phyloP scores from a whole-genome alignment of 208 protist genomes.

The Crithidia fasciculata region DNA sequence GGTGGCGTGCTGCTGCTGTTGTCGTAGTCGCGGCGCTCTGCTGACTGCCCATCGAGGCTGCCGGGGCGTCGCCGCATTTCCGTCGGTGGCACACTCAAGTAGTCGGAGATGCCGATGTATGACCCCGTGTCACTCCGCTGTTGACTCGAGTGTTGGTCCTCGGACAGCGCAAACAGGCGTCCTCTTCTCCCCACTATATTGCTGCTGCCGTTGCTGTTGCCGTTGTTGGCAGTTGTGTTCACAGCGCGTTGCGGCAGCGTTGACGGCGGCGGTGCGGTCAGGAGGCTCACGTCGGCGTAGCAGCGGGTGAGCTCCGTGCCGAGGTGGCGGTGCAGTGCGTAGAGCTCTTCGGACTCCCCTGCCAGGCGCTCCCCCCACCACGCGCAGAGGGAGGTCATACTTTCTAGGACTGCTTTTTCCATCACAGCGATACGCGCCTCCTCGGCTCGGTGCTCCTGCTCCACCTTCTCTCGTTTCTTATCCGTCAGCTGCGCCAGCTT shows the following conservation, averaged over 20 bases:
- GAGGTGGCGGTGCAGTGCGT: background rate
- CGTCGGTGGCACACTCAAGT: background rate
- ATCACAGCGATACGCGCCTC: background rate
- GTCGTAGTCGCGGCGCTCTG: background rate
- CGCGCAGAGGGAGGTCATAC: background rate
- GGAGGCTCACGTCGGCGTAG: background rate
- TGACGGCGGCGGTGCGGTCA: background rate
- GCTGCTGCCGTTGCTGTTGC: too few relatives aligned
- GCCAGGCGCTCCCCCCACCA: background rate
- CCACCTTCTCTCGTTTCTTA: background rate
- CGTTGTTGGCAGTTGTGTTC: too few relatives aligned
- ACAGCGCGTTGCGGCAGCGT: background rate
- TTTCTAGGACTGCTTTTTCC: background rate
- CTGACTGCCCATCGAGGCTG: background rate
- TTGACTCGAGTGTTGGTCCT: background rate
- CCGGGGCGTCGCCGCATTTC: background rate
- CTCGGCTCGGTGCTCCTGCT: background rate
- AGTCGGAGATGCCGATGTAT: background rate
- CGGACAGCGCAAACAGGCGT: too few relatives aligned
- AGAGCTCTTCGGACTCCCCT: background rate
- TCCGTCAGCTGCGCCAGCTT: background rate
- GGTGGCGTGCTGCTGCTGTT: background rate
- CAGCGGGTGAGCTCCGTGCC: background rate
- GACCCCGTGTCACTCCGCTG: background rate
- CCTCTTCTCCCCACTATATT: too few relatives aligned